A percentile compares a stretch with the other conserved stretches of the same genome.
These are phyloP conservation scores for Sporothrix euskadiensis DNA, from an alignment of 2,329 filamentous ascomycete genomes.

Conservation along the genomic window DNA sequence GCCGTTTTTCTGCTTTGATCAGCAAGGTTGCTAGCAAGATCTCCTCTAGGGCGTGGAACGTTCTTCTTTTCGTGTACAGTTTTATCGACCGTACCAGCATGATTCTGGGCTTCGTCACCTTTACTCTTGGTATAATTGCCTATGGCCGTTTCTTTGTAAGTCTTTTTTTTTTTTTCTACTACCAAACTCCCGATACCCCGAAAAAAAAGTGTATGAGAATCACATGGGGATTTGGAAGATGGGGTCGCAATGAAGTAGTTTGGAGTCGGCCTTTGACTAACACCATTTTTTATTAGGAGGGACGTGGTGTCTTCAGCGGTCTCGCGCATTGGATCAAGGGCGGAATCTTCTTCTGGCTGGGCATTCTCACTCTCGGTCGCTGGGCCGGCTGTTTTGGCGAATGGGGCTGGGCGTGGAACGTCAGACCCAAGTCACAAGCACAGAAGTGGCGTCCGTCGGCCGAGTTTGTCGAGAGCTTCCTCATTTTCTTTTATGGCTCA, in stretches of 20 bases:
- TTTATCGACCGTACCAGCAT: conserved; percentile 75
- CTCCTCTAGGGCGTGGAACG: conserved; percentile 57
- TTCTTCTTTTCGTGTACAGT: conserved; percentile 62
- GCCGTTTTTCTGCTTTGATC: conserved; percentile 54
- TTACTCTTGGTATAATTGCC: conserved; percentile 71
- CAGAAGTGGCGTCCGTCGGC: conserved; percentile 72
- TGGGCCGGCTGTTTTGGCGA: conserved; percentile 91
- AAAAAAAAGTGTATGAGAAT: not conserved
- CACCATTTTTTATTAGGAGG: conserved; percentile 54
- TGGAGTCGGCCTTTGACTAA: conserved; percentile 15
- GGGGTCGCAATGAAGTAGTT: not conserved
- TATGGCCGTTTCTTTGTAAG: conserved; percentile 84
- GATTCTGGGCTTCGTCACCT: conserved; percentile 71
- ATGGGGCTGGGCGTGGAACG: conserved; percentile 93
- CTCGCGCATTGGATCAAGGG: conserved; percentile 94
- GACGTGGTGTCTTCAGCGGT: conserved; percentile 71
- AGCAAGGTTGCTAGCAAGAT: conserved; percentile 57
- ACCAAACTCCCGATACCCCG: not conserved
- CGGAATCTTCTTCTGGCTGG: conserved; percentile 92
- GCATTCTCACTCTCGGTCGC: conserved; percentile 79
- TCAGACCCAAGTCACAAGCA: conserved; percentile 62
- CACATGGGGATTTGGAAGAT: not conserved
- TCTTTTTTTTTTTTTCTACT: conserved; percentile 31
- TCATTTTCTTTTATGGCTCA: conserved; percentile 86
- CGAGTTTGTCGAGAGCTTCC: conserved; percentile 84